Base-by-base conservation (phyloP, 2,329 filamentous ascomycete species). In the Gnomoniopsis sp. region DNA sequence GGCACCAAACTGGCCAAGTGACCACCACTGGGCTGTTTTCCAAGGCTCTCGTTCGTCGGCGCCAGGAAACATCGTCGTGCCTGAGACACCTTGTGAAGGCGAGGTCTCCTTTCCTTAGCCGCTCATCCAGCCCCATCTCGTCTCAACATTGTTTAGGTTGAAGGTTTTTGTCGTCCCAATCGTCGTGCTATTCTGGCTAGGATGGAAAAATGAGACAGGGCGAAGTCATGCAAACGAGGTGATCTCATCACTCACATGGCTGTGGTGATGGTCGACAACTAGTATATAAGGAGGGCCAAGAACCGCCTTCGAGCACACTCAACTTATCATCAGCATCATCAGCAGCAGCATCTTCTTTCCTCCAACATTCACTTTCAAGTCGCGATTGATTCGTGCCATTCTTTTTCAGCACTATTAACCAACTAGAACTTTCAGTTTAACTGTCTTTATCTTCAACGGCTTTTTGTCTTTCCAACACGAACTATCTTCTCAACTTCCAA, bases 401-500 rank as follows among this genome's bases (percentile, higher is more conserved):
- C 55, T 43, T 58, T n/a, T 58, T 50, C 43, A 44, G 19, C 43
- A 19, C 43, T 11, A 44, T 22, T 19, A 19, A 43, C 43, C 43
- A 44, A 44, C 43, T 44, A 19, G 43, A 44, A 44, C 43, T 44
- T 41, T 19, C 8, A 26, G 21, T 15, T 21, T 12, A 47, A 58
- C 55, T 34, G 44, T 58, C 55, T 53, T 44, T 58, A 58, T 34
- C 19, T 43, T 26, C 6, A 34, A 41, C 43, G n/a, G n/a, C 6
- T 19, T 44, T n/a, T 44, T 19, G 17, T 44, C 21, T 56, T 34
- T 17, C 11, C 43, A 21, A 44, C 8, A 21, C 14, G 12, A 17
- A 44, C n/a, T 11, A 21, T 19, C 12, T 49, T n/a, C 26, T 44
- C 43, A 17, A 22, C n/a, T 23, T 46, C 22, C 71, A 71, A 55